phyloP scores from a whole-genome alignment of 2,329 filamentous ascomycete species.

The Shiraia bambusicola region DNA sequence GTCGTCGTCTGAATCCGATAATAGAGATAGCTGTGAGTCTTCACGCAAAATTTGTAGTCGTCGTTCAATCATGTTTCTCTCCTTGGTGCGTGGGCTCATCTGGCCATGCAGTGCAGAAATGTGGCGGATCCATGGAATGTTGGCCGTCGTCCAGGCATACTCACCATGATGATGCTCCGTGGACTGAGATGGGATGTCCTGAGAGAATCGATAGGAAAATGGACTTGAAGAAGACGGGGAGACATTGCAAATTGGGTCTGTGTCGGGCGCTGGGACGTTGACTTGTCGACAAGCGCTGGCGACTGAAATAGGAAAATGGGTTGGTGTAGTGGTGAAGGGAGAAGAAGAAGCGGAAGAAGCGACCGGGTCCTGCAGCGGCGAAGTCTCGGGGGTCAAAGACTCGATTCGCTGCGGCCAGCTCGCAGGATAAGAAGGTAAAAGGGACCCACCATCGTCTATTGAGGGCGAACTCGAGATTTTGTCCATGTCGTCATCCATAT shows the following conservation, averaged over 20 bases:
- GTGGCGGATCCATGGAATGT: conserved; percentile 8
- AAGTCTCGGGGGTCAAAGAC: conserved; percentile 45
- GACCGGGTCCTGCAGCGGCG: conserved; percentile 27
- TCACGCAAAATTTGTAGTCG: conserved; percentile 26
- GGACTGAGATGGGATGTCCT: conserved; percentile 31
- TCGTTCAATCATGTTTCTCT: conserved; percentile 20
- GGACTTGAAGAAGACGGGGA: conserved; percentile 38
- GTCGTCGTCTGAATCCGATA: conserved; percentile 37
- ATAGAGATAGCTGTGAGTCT: conserved; percentile 35
- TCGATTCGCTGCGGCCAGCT: conserved; percentile 46
- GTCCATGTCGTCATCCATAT: conserved; percentile 91
- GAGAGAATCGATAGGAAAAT: conserved; percentile 32
- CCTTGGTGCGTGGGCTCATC: conserved; percentile 25
- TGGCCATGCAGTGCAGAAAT: conserved; percentile 2
- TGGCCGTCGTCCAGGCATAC: conserved; percentile 44
- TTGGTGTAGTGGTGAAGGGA: conserved; percentile 47
- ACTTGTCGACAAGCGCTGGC: conserved; percentile 23
- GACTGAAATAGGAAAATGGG: conserved; percentile 45
- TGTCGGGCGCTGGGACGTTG: conserved; percentile 34
- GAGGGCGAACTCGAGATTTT: conserved; percentile 98
- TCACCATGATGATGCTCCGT: conserved; percentile 55
- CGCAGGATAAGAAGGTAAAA: conserved; percentile 41
- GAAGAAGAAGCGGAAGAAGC: conserved; percentile 48
- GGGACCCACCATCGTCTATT: conserved; percentile 96
- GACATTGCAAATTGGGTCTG: conserved; percentile 26